phyloP scores from a whole-genome alignment of 2,329 filamentous ascomycete species.

The Emydomyces testavorans region DNA sequence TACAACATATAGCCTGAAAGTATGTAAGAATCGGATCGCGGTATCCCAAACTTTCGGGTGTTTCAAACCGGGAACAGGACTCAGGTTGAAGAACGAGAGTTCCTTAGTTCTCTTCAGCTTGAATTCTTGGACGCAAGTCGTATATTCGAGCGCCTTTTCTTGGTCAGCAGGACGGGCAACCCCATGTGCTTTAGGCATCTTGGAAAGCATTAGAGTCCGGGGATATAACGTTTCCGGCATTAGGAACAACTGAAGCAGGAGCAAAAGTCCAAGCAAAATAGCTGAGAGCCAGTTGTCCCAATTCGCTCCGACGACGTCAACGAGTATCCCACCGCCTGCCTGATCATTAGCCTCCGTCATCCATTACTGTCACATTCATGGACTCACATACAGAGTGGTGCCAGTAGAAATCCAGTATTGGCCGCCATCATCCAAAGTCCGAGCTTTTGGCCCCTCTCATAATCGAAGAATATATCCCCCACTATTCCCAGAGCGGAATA shows the following conservation, averaged over 20 bases:
- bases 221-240: conserved; percentile 49
- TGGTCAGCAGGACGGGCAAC: conserved; percentile 16
- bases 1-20: conserved; percentile 39
- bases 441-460: conserved; percentile 45
- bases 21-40: conserved; percentile 36
- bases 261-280: conserved; percentile 41
- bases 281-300: conserved; percentile 48
- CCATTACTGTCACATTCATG: not conserved
- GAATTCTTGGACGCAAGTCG: conserved; percentile 13
- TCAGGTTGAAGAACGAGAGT: conserved; percentile 38
- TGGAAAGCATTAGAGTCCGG: conserved; percentile 38
- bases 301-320: conserved; percentile 37
- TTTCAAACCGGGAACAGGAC: conserved; percentile 40
- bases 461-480: conserved; percentile 47
- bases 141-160: conserved; percentile 22
- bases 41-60: conserved; percentile 42
- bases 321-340: conserved; percentile 39
- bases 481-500: conserved; percentile 22
- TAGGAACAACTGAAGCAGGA: conserved; percentile 40
- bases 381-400: conserved; percentile 33
- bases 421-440: conserved; percentile 49
- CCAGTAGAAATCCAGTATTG: conserved; percentile 42
- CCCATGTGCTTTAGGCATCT: conserved; percentile 21
- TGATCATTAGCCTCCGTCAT: not conserved
- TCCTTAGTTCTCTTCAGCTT: conserved; percentile 32